Conservation (phyloP, 2,329 filamentous ascomycete genomes). For the Thielaviopsis ethacetica region DNA sequence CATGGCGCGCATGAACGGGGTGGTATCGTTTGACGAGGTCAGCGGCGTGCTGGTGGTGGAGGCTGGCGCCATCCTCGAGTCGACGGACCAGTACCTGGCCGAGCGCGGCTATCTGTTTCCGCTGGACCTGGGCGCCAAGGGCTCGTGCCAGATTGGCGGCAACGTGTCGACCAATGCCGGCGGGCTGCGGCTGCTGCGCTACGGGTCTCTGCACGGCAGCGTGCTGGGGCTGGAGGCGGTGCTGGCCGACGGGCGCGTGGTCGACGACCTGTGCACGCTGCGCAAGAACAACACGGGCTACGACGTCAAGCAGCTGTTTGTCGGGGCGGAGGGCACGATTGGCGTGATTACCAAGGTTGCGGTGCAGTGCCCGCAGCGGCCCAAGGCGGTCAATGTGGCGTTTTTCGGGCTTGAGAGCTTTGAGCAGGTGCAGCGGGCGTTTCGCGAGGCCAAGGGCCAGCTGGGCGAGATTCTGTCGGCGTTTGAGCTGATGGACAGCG, state of each 20-base stretch:
- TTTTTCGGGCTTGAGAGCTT: conserved; percentile 85
- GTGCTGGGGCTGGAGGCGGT: conserved; percentile 89
- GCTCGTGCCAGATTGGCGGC: conserved; percentile 88
- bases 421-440: conserved; percentile 74
- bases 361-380: conserved; percentile 74
- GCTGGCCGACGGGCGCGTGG: conserved; percentile 77
- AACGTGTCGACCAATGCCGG: conserved; percentile 95
- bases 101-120: conserved; percentile 82
- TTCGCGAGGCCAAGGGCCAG: conserved; percentile 74
- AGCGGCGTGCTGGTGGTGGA: conserved; percentile 83
- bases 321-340: conserved; percentile 87
- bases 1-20: conserved; percentile 76
- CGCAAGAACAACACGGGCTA: conserved; percentile 99
- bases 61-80: conserved; percentile 80
- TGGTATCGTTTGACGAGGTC: conserved; percentile 82
- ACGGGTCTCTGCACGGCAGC: conserved; percentile 85
- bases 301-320: conserved; percentile 91
- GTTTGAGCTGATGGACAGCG: conserved; percentile 90
- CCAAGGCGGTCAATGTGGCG: conserved; percentile 81
- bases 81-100: conserved; percentile 71
- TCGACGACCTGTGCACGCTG: conserved; percentile 74
- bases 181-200: conserved; percentile 73
- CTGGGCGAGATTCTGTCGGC: conserved; percentile 91
- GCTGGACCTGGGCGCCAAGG: conserved; percentile 92
- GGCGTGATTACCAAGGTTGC: conserved; percentile 86